phyloP scores from a whole-genome alignment of 805 yeast species.

The Cyberlindnera xylosilytica region DNA sequence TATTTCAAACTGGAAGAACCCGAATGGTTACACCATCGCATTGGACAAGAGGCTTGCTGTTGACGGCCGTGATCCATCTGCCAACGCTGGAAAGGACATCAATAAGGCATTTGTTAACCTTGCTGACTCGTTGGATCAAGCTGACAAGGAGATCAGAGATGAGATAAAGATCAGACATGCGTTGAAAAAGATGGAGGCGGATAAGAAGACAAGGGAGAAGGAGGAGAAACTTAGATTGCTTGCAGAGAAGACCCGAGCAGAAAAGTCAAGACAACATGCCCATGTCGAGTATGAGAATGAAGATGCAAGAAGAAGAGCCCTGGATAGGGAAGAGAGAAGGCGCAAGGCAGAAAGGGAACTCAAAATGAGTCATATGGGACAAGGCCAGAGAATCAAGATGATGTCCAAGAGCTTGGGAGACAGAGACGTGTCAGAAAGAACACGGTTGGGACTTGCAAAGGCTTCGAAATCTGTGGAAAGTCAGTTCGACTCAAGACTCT shows the following conservation, averaged over 20 bases:
- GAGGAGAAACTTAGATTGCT: slow-evolving; percentile 49
- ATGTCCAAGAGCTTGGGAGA: slow-evolving; percentile 42
- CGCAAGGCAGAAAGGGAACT: slow-evolving; percentile 46
- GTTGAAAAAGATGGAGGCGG: slow-evolving; percentile 46
- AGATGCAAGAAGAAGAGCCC: slow-evolving; percentile 34
- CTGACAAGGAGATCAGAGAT: slow-evolving; percentile 58
- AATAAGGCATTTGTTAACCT: slow-evolving; percentile 59
- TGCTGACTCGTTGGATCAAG: slow-evolving; percentile 68
- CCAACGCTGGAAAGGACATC: slow-evolving; percentile 35
- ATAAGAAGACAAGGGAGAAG: slow-evolving; percentile 44
- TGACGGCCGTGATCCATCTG: slow-evolving; percentile 37
- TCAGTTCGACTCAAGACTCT: slow-evolving; percentile 59
- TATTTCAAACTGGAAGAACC: slow-evolving; percentile 93
- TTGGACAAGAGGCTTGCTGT: slow-evolving; percentile 71
- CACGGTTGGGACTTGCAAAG: slow-evolving; percentile 47
- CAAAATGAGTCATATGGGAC: slow-evolving; percentile 40
- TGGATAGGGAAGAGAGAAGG: slow-evolving; percentile 41
- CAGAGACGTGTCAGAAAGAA: slow-evolving; percentile 54
- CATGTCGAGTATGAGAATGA: slow-evolving; percentile 11
- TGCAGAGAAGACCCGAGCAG: slow-evolving; percentile 47
- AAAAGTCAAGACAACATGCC: slow-evolving; percentile 19
- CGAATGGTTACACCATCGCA: slow-evolving; percentile 81
- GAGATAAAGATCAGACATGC: slow-evolving; percentile 50
- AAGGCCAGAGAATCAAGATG: slow-evolving; percentile 39
- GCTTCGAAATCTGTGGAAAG: slow-evolving; percentile 37